These are phyloP conservation scores for Aegle marmelos DNA, from an alignment of 345 rosid species.

Conservation along the genomic window DNA sequence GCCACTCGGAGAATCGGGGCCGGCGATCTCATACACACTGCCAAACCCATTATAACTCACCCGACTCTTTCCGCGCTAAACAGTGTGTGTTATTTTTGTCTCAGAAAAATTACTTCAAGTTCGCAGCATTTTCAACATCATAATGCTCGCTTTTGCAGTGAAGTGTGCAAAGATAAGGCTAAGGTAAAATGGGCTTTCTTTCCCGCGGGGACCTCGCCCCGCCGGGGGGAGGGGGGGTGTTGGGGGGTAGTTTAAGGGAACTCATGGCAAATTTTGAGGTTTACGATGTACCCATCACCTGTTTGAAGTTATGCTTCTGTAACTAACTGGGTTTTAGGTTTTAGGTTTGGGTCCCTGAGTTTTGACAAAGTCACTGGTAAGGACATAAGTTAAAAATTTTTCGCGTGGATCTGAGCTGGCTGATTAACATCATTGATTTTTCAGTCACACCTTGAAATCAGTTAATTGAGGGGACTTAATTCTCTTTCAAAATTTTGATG, in stretches of 20 bases:
- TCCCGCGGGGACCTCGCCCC: too few relatives aligned
- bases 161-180: constrained; percentile 45
- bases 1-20: constrained; percentile 61
- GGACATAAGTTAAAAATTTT: too few relatives aligned
- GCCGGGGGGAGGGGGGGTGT: too few relatives aligned
- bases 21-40: constrained; percentile 85
- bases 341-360: not conserved
- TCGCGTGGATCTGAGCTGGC: too few relatives aligned
- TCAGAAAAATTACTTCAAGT: constrained; percentile 32
- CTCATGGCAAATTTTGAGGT: not conserved
- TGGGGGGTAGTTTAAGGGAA: too few relatives aligned
- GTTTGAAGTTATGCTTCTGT: constrained; percentile 41
- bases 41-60: constrained; percentile 54
- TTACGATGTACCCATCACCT: constrained; percentile 17
- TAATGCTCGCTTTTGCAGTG: constrained; percentile 50
- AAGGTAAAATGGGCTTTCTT: constrained; percentile 35
- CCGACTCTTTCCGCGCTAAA: constrained; percentile 47
- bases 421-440: too few relatives aligned
- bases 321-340: not conserved
- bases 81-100: constrained; percentile 71
- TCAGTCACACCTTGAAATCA: too few relatives aligned
- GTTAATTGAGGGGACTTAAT: too few relatives aligned
- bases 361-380: too few relatives aligned
- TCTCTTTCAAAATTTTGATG: too few relatives aligned
- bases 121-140: constrained; percentile 26